Evolutionary conservation across 345 rosid genomes (phyloP).

Genomic region (Acer campestre): DNA sequence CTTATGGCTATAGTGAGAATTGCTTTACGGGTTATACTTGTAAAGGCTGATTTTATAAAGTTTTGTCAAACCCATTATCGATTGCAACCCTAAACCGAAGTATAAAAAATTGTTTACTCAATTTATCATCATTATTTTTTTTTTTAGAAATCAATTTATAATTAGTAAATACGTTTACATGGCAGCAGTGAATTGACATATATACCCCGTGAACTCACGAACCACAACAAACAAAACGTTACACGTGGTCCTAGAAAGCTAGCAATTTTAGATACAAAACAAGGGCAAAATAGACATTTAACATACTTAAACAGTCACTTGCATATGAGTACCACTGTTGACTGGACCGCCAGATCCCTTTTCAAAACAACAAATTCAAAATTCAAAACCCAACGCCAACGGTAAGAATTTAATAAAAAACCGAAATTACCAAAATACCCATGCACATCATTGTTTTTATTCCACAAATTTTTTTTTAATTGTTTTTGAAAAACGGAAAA

Average conservation of each 20-base stretch:
- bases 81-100: no score
- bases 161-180: no score
- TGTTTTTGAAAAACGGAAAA: background rate
- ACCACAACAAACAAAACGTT: background rate
- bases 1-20: no score
- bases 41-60: no score
- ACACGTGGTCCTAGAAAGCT: background rate
- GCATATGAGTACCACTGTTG: background rate
- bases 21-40: no score
- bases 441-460: background rate
- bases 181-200: background rate
- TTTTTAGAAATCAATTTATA: no score
- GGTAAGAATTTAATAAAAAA: background rate
- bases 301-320: background rate
- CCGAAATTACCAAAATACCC: background rate
- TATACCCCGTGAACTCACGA: background rate
- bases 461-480: background rate
- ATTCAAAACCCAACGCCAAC: conserved; percentile 20
- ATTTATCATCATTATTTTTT: no score
- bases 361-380: conserved; percentile 13
- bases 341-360: conserved; percentile 9
- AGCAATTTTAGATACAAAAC: background rate
- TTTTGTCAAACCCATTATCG: no score
- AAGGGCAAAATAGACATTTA: conserved; percentile 15
- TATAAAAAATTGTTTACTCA: no score